These are phyloP conservation scores for Aspergillus sclerotioniger DNA, from an alignment of 495 filamentous ascomycete species.

Conservation along the genomic window DNA sequence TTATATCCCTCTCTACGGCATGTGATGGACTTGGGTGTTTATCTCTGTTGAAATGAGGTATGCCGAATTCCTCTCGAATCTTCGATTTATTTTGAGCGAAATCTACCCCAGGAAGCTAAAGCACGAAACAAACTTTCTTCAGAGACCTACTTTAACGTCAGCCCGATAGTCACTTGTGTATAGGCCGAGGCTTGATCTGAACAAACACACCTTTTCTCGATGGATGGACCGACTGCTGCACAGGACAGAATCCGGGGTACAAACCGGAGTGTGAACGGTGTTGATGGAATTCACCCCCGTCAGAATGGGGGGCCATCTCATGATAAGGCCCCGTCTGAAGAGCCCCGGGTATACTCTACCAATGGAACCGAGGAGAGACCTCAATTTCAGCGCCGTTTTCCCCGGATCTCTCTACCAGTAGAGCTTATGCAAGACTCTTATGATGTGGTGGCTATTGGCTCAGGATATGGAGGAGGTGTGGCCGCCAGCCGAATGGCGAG, in stretches of 20 bases:
- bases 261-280: not conserved
- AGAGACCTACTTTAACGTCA: no score
- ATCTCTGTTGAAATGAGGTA: not conserved
- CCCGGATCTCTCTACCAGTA: not conserved
- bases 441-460: constrained; percentile 3
- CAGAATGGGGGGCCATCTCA: not conserved
- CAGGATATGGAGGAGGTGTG: constrained; percentile 5
- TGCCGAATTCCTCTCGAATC: not conserved
- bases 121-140: no score
- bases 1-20: not conserved
- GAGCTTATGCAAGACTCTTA: constrained; percentile 4
- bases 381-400: not conserved
- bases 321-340: not conserved
- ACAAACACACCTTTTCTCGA: not conserved
- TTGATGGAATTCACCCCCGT: not conserved
- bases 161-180: no score
- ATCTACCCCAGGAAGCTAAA: no score
- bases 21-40: not conserved
- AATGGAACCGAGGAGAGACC: not conserved
- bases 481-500: constrained; percentile 6
- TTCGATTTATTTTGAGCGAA: not conserved
- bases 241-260: not conserved
- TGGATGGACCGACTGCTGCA: not conserved
- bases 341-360: not conserved
- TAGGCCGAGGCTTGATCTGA: no score